Evolutionary conservation across 176 grass and related monocot genomes (phyloP).

Genomic region (Cenchrus americanus): DNA sequence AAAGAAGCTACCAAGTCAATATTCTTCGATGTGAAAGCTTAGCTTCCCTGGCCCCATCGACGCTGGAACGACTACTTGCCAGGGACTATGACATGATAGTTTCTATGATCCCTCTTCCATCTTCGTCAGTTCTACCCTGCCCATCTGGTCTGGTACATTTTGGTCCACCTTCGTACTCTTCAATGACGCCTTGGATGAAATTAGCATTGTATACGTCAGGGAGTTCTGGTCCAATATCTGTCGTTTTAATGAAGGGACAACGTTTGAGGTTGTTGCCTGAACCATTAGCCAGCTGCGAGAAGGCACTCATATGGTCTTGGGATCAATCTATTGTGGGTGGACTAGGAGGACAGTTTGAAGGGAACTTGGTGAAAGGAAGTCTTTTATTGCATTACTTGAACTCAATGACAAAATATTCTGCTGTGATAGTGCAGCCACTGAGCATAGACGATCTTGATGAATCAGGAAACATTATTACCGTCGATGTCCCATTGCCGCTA

Average conservation of each 20-base stretch:
- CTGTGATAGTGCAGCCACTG: constrained; percentile 78
- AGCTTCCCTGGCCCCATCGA: constrained; percentile 70
- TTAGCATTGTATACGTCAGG: constrained; percentile 74
- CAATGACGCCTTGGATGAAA: constrained; percentile 98
- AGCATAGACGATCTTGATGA: constrained; percentile 78
- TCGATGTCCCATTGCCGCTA: constrained; percentile 72
- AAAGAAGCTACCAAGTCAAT: constrained; percentile 80
- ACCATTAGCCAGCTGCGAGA: constrained; percentile 76
- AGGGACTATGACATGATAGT: constrained; percentile 94
- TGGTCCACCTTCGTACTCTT: constrained; percentile 91
- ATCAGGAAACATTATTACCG: constrained; percentile 65
- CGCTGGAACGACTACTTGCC: constrained; percentile 74
- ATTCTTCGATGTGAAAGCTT: constrained; percentile 96
- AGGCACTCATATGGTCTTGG: constrained; percentile 94
- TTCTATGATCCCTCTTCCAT: constrained; percentile 92
- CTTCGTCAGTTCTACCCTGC: constrained; percentile 69
- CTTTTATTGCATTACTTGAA: constrained; percentile 83
- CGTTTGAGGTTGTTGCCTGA: constrained; percentile 73
- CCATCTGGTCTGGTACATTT: constrained; percentile 75
- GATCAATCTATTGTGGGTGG: constrained; percentile 72
- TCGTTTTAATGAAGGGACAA: constrained; percentile 94
- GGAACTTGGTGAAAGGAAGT: constrained; percentile 79
- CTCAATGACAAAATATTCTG: constrained; percentile 82
- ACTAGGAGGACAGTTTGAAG: constrained; percentile 76
- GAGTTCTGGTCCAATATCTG: constrained; percentile 73